Evolutionary conservation across 1,284 basidiomycete species (phyloP).

Genomic region (Leccinum laetum): DNA sequence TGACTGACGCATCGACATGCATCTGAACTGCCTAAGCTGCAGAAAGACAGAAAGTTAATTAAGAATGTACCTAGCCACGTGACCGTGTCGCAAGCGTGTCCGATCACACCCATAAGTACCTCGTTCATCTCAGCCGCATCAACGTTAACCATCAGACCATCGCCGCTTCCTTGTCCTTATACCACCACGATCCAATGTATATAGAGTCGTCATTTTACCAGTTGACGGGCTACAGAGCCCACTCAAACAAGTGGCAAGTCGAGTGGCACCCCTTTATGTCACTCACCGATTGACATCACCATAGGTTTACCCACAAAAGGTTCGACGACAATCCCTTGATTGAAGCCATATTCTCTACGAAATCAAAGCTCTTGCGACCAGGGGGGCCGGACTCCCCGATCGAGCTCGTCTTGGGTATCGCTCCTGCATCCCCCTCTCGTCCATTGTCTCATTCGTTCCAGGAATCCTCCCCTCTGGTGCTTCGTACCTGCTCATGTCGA

Average conservation of each 20-base stretch:
- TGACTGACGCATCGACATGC: neutral
- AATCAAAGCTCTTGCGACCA: constrained; percentile 20
- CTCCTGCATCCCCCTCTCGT: too few species aligned
- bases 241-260: constrained; percentile 31
- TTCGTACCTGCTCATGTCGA: constrained; percentile 29
- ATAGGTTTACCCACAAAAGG: constrained; percentile 26
- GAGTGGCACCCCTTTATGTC: neutral
- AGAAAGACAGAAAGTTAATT: too few species aligned
- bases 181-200: constrained; percentile 4
- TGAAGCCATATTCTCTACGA: constrained; percentile 7
- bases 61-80: neutral
- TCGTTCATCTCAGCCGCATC: neutral
- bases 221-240: constrained; percentile 27
- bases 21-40: neutral
- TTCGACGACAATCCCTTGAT: constrained; percentile 28
- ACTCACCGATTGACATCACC: neutral
- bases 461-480: constrained; percentile 33
- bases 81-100: neutral
- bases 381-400: constrained; percentile 25
- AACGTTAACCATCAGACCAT: neutral
- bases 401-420: constrained; percentile 30
- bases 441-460: constrained; percentile 6
- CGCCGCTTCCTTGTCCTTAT: neutral
- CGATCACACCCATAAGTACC: neutral
- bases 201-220: constrained; percentile 28